Evolutionary conservation across 345 rosid genomes (phyloP).

Genomic region (Euphorbia peplus): DNA sequence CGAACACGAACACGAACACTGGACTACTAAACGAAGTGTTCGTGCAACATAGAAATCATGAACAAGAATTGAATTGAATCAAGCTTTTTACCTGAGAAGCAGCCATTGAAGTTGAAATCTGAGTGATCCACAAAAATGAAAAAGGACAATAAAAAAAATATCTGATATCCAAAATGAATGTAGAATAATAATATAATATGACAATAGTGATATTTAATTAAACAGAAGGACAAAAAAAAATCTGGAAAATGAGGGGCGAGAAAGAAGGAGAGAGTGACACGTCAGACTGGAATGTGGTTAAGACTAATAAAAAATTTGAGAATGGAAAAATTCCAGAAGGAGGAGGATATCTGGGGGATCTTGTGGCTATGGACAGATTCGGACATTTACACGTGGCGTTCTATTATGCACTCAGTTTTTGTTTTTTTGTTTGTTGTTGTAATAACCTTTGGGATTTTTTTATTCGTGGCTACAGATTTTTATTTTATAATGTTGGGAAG

Average conservation of each 20-base stretch:
- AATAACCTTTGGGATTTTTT: neutral
- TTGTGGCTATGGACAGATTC: neutral
- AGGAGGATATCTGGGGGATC: neutral
- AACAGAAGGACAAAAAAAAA: too few relatives aligned
- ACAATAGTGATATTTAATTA: neutral
- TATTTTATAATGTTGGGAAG: neutral
- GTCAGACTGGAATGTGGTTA: neutral
- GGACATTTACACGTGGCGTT: neutral
- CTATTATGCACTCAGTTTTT: neutral
- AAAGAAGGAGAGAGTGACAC: neutral
- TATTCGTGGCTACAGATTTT: neutral
- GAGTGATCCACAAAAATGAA: neutral
- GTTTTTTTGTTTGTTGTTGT: neutral
- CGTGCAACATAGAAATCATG: neutral
- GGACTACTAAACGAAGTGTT: too few relatives aligned
- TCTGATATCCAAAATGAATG: neutral
- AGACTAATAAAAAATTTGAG: neutral
- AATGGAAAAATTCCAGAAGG: constrained; percentile 4
- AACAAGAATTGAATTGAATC: too few relatives aligned
- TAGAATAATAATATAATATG: too few relatives aligned
- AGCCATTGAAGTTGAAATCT: neutral
- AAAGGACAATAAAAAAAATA: neutral
- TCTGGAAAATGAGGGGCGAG: too few relatives aligned
- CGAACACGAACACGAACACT: too few relatives aligned
- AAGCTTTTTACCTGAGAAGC: constrained; percentile 4